phyloP scores from a whole-genome alignment of 2,329 filamentous ascomycete species.

The Phaeomoniella chlamydospora region DNA sequence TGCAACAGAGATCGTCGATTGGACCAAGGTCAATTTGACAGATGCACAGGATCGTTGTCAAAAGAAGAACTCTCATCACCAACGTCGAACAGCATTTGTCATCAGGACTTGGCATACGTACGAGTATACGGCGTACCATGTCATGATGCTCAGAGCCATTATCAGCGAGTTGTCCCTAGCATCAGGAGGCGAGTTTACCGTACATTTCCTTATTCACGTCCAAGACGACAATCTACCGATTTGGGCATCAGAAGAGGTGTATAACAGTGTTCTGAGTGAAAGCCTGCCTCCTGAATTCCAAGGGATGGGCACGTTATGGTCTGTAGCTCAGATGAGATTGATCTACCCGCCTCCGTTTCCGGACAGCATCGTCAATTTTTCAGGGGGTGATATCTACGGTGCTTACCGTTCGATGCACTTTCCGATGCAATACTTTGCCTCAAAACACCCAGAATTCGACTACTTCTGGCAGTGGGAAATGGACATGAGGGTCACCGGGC shows the following conservation, averaged over 20 bases:
- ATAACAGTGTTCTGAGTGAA: slow-evolving; percentile 37
- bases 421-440: slow-evolving; percentile 48
- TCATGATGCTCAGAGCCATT: slow-evolving; percentile 11
- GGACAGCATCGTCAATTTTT: slow-evolving; percentile 14
- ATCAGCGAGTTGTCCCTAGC: slow-evolving; percentile 40
- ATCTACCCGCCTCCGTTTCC: slow-evolving; percentile 12
- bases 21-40: slow-evolving; percentile 57
- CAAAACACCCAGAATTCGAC: slow-evolving; percentile 48
- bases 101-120: slow-evolving; percentile 11
- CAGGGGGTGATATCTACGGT: slow-evolving; percentile 11
- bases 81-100: slow-evolving; percentile 9
- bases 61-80: slow-evolving; percentile 44
- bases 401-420: slow-evolving; percentile 47
- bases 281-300: slow-evolving; percentile 18
- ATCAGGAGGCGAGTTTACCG: slow-evolving; percentile 61
- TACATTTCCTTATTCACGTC: slow-evolving; percentile 67
- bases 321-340: slow-evolving; percentile 10
- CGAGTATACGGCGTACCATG: slow-evolving; percentile 8
- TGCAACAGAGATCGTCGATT: no score
- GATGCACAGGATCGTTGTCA: slow-evolving; percentile 53
- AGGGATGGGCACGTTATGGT: slow-evolving; percentile 20
- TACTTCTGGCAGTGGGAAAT: slow-evolving; percentile 61
- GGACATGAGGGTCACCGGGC: slow-evolving; percentile 53
- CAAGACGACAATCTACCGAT: slow-evolving; percentile 59
- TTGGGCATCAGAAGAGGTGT: slow-evolving; percentile 54